These are phyloP conservation scores for Calycina herbarum DNA, from an alignment of 2,329 filamentous ascomycete species.

Conservation along the genomic window DNA sequence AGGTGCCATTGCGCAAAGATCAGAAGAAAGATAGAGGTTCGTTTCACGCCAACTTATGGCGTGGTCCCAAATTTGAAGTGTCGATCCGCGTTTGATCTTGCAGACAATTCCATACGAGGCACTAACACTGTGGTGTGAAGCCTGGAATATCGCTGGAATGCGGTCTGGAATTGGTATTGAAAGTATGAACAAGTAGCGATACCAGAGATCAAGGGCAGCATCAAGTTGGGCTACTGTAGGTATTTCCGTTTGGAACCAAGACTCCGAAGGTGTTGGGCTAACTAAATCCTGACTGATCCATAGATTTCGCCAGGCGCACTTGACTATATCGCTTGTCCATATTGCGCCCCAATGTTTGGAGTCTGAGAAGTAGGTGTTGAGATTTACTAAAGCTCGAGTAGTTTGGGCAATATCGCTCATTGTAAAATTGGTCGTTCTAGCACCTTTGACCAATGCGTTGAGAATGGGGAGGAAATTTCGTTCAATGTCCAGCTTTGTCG, in stretches of 20 bases:
- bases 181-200: conserved; percentile 48
- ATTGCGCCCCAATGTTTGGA: conserved; percentile 47
- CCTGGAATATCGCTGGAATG: conserved; percentile 59
- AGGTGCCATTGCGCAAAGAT: conserved; percentile 28
- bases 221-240: conserved; percentile 48
- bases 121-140: conserved; percentile 61
- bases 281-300: conserved; percentile 16
- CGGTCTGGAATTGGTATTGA: conserved; percentile 45
- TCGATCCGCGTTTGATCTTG: conserved; percentile 60
- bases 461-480: conserved; percentile 52
- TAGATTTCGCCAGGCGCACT: conserved; percentile 41
- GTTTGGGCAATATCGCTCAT: conserved; percentile 47
- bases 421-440: conserved; percentile 46
- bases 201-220: conserved; percentile 47
- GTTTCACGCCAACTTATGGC: conserved; percentile 60
- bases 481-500: conserved; percentile 47
- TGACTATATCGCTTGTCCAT: conserved; percentile 46
- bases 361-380: conserved; percentile 37
- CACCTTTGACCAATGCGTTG: conserved; percentile 49
- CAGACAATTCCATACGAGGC: conserved; percentile 62
- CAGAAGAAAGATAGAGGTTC: conserved; percentile 35
- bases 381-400: conserved; percentile 22
- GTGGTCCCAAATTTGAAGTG: conserved; percentile 64
- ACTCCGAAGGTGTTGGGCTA: conserved; percentile 16
- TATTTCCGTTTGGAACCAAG: conserved; percentile 46